Conservation (phyloP, 2,329 filamentous ascomycete species). For the Aureobasidium melanogenum region DNA sequence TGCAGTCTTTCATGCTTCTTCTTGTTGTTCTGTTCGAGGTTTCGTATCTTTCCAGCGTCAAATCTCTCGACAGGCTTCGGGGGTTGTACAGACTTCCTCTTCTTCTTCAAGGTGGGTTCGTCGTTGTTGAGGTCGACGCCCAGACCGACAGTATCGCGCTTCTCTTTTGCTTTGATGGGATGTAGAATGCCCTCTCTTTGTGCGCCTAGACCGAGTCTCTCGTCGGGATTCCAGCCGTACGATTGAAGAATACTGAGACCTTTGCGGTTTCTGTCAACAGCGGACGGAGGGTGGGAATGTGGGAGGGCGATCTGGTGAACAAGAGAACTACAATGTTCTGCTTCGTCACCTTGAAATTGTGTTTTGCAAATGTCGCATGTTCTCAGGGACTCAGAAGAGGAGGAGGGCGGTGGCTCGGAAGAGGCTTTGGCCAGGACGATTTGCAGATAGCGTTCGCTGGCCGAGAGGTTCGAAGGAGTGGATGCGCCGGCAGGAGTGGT, state of each 20-base stretch:
- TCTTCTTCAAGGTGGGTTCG: slow-evolving; percentile 7
- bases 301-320: slow-evolving; percentile 62
- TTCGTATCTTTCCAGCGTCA: slow-evolving; percentile 62
- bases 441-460: slow-evolving; percentile 55
- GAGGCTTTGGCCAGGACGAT: slow-evolving; percentile 49
- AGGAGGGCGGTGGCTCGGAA: slow-evolving; percentile 10
- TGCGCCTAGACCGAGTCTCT: slow-evolving; percentile 61
- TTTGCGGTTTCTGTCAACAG: slow-evolving; percentile 61
- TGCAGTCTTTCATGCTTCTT: slow-evolving; percentile 42
- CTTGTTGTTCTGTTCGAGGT: slow-evolving; percentile 51
- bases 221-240: slow-evolving; percentile 68
- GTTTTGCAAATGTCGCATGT: slow-evolving; percentile 2
- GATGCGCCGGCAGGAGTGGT: background rate
- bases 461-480: slow-evolving; percentile 13
- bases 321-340: slow-evolving; percentile 50
- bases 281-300: slow-evolving; percentile 64
- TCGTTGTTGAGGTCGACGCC: slow-evolving; percentile 34
- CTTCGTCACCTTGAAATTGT: slow-evolving; percentile 14
- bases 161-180: slow-evolving; percentile 63
- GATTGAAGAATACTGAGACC: slow-evolving; percentile 57
- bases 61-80: slow-evolving; percentile 32
- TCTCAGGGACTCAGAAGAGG: background rate
- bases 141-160: slow-evolving; percentile 67
- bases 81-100: background rate
- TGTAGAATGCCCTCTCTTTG: slow-evolving; percentile 60